phyloP scores from a whole-genome alignment of 257 asterid species.

The Nicotiana benthamiana region DNA sequence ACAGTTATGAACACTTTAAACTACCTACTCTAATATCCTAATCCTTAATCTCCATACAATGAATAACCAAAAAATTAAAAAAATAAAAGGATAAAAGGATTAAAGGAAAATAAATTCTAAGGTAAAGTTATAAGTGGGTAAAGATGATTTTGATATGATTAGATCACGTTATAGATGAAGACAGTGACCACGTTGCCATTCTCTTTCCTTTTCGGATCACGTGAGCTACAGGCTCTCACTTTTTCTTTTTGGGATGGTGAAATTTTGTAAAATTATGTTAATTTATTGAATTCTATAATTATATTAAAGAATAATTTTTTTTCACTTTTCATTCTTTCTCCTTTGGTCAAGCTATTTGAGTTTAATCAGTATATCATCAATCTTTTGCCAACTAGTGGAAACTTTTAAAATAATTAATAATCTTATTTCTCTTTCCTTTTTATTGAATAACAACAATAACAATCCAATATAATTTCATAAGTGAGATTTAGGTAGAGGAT shows the following conservation, averaged over 20 bases:
- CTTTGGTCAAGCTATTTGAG: too few species aligned
- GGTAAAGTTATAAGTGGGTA: constrained; percentile 9
- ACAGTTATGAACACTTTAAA: too few species aligned
- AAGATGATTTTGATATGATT: constrained; percentile 31
- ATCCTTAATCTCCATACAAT: too few species aligned
- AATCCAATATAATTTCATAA: too few species aligned
- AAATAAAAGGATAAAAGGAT: background rate
- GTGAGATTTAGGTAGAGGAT: too few species aligned
- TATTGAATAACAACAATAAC: too few species aligned
- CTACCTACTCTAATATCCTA: too few species aligned
- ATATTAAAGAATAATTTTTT: too few species aligned
- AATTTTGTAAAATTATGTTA: background rate
- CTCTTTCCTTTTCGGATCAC: background rate
- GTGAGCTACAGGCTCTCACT: background rate
- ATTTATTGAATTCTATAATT: background rate
- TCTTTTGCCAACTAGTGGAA: too few species aligned
- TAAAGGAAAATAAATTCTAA: background rate
- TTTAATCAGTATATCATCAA: too few species aligned
- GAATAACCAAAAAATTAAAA: too few species aligned
- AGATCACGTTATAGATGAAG: constrained; percentile 22
- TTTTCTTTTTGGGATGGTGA: background rate
- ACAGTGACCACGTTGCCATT: constrained; percentile 7
- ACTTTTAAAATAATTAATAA: background rate
- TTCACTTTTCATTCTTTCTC: too few species aligned
- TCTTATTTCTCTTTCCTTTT: background rate